These are phyloP conservation scores for Meyerozyma sp. DNA, from an alignment of 1,139 yeast species.

Conservation along the genomic window DNA sequence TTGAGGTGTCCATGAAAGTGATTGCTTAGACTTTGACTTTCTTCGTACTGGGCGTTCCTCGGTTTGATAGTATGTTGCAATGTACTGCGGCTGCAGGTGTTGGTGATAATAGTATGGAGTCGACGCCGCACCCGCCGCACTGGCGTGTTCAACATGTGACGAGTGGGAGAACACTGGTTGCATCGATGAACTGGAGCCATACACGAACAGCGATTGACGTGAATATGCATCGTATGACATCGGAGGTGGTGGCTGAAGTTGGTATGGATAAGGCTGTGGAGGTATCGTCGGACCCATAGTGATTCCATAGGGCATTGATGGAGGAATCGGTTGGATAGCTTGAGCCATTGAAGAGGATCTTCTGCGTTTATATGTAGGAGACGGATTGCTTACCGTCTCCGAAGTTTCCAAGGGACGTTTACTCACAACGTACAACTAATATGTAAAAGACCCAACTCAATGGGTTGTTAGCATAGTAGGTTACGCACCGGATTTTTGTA, in stretches of 20 bases:
- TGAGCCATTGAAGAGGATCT: neutral
- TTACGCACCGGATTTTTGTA: neutral
- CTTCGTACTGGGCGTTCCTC: slow-evolving; percentile 3
- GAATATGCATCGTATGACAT: neutral
- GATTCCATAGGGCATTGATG: neutral
- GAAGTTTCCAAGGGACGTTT: neutral
- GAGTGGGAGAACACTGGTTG: neutral
- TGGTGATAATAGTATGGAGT: slow-evolving; percentile 6
- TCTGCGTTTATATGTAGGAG: neutral
- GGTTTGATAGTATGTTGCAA: slow-evolving; percentile 1
- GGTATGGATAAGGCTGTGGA: slow-evolving; percentile 5
- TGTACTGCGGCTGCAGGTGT: slow-evolving; percentile 3
- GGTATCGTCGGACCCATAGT: neutral
- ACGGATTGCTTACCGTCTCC: slow-evolving; percentile 1
- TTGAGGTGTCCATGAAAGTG: slow-evolving; percentile 36
- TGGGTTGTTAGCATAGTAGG: neutral
- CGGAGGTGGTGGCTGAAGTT: neutral
- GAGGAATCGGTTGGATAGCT: neutral
- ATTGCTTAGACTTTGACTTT: slow-evolving; percentile 22
- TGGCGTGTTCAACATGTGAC: neutral
- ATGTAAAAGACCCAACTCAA: neutral
- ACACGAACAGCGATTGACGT: slow-evolving; percentile 2
- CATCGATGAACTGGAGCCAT: slow-evolving; percentile 1
- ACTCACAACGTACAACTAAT: neutral
- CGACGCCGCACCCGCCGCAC: slow-evolving; percentile 3